Conservation (phyloP, 371 early-diverging fungal species). For the Batkoa obscura region DNA sequence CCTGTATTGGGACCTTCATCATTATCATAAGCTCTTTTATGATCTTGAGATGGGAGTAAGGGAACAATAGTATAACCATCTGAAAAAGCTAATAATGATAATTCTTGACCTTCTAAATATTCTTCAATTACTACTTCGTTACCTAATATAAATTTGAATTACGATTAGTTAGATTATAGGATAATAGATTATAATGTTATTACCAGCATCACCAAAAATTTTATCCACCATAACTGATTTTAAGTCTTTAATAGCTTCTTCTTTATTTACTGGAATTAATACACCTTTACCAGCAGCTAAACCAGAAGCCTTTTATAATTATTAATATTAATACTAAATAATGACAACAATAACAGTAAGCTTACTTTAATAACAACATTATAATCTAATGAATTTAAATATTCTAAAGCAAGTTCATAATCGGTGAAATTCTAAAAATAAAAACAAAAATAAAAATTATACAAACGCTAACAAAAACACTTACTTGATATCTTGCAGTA, state of each 20-base stretch:
- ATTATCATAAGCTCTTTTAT: slow-evolving; percentile 84
- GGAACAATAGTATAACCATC: slow-evolving; percentile 86
- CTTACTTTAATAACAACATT: slow-evolving; percentile 57
- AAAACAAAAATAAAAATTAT: background rate
- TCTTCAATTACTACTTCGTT: slow-evolving; percentile 91
- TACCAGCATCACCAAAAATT: slow-evolving; percentile 78
- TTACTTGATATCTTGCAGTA: slow-evolving; percentile 73
- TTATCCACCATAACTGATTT: slow-evolving; percentile 70
- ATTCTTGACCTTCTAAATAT: slow-evolving; percentile 77
- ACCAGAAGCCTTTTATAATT: slow-evolving; percentile 60
- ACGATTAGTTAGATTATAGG: background rate
- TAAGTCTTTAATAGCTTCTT: slow-evolving; percentile 74
- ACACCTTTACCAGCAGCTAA: slow-evolving; percentile 97
- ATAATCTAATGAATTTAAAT: slow-evolving; percentile 31
- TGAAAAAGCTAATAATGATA: slow-evolving; percentile 78
- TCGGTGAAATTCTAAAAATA: slow-evolving; percentile 55
- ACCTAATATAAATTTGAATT: slow-evolving; percentile 12
- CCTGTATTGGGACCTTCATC: slow-evolving; percentile 95
- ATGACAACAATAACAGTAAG: slow-evolving; percentile 3
- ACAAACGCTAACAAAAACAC: background rate
- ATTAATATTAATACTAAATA: background rate
- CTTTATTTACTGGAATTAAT: slow-evolving; percentile 62
- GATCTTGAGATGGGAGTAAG: slow-evolving; percentile 89
- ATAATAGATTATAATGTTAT: background rate
- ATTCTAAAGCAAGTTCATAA: slow-evolving; percentile 54